Conservation (phyloP, 208 protist genomes). For the Leishmania braziliensis region DNA sequence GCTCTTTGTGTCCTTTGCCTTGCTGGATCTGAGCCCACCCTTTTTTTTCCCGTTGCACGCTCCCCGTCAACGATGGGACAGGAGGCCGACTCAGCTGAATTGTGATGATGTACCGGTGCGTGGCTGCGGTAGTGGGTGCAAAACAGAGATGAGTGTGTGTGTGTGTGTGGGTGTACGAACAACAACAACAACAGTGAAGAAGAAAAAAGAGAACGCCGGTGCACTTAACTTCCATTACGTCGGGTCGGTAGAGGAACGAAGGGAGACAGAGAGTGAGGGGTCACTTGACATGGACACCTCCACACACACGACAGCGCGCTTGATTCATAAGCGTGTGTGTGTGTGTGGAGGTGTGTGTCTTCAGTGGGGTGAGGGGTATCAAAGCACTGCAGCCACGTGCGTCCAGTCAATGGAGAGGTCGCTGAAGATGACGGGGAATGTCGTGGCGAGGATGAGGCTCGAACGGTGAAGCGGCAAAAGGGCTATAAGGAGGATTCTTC, state of each 20-base stretch:
- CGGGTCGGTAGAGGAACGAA: neutral
- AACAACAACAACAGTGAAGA: no score
- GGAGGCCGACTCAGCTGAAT: neutral
- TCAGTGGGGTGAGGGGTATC: neutral
- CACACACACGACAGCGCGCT: no score
- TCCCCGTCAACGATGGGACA: neutral
- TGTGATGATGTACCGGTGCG: neutral
- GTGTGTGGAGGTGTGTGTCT: conserved; percentile 5
- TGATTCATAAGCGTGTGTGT: conserved; percentile 7
- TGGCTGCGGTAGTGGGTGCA: neutral
- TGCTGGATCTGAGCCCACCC: neutral
- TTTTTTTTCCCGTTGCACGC: neutral
- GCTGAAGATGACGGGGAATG: neutral
- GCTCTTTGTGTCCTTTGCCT: neutral
- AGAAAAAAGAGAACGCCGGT: no score
- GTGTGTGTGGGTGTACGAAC: no score
- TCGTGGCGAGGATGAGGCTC: neutral
- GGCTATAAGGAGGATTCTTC: neutral
- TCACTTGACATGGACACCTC: no score
- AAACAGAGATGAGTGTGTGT: neutral
- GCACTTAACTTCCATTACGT: no score
- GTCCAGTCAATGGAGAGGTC: neutral
- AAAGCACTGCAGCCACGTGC: neutral
- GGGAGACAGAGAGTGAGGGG: no score
- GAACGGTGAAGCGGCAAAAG: neutral